phyloP scores from a whole-genome alignment of 768 basidiomycete species.

The Xerocomellus dryophilus region DNA sequence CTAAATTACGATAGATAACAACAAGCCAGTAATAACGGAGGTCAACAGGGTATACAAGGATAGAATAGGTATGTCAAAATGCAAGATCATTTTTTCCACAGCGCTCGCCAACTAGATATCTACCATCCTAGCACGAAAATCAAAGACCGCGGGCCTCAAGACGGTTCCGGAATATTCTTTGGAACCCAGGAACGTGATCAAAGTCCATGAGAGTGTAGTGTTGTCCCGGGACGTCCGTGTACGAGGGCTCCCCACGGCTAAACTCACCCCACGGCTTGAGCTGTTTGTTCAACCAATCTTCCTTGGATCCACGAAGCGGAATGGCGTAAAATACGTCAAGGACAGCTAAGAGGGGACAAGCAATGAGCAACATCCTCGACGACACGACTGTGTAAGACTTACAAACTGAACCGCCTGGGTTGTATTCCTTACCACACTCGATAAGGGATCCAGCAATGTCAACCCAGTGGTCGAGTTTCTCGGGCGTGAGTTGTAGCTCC shows the following conservation, averaged over 20 bases:
- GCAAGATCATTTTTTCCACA: background rate
- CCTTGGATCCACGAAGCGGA: constrained; percentile 15
- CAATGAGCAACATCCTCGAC: background rate
- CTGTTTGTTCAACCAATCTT: constrained; percentile 22
- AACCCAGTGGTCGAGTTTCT: constrained; percentile 25
- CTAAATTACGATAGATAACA: background rate
- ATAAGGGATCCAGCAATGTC: constrained; percentile 20
- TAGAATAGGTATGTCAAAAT: background rate
- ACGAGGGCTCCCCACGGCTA: constrained; percentile 11
- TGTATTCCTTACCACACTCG: constrained; percentile 20
- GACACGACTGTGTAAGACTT: background rate
- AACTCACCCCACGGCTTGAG: constrained; percentile 21
- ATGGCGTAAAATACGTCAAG: constrained; percentile 21
- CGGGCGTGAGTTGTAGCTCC: constrained; percentile 23
- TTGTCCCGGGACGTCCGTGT: constrained; percentile 20
- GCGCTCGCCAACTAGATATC: too few species aligned
- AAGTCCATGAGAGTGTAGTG: constrained; percentile 28
- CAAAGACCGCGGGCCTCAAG: constrained; percentile 24
- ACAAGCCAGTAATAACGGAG: background rate
- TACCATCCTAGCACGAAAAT: background rate
- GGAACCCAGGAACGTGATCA: constrained; percentile 25
- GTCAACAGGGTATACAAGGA: background rate
- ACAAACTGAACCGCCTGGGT: constrained; percentile 20
- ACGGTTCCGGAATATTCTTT: constrained; percentile 22
- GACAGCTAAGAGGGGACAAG: background rate